Conservation (phyloP, 1,284 basidiomycete genomes). For the Ustilago hordei region DNA sequence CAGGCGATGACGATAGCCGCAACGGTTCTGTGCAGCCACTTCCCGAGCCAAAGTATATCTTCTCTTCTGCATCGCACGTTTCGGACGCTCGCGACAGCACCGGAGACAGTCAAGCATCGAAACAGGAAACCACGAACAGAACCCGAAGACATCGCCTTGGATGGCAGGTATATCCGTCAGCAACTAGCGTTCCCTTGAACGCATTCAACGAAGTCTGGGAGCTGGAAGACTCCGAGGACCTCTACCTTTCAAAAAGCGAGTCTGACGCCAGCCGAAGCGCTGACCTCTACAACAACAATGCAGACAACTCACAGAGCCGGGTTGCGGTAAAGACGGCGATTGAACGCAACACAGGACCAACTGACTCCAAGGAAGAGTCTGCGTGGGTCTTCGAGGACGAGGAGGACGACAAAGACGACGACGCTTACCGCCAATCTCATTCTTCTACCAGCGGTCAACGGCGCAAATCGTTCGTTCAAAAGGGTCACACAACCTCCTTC, state of each 20-base stretch:
- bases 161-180: constrained; percentile 40
- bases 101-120: not conserved
- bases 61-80: constrained; percentile 1
- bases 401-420: constrained; percentile 24
- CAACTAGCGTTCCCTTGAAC: constrained; percentile 41
- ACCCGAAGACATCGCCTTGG: constrained; percentile 8
- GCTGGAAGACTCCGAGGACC: constrained; percentile 55
- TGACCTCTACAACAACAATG: not conserved
- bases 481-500: constrained; percentile 39
- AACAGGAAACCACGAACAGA: not conserved
- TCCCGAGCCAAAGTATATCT: constrained; percentile 39
- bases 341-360: not conserved
- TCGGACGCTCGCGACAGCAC: not conserved
- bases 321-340: constrained; percentile 26
- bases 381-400: constrained; percentile 27
- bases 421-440: constrained; percentile 7
- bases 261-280: not conserved
- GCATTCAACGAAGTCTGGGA: constrained; percentile 63
- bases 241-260: constrained; percentile 22
- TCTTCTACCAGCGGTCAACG: not conserved
- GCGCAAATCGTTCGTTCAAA: constrained; percentile 34
- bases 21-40: constrained; percentile 14
- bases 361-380: constrained; percentile 9
- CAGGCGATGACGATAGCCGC: not conserved
- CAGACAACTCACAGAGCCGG: constrained; percentile 4